Evolutionary conservation across 179 eudicot genomes (phyloP).

Genomic region (Camellia oleifera): DNA sequence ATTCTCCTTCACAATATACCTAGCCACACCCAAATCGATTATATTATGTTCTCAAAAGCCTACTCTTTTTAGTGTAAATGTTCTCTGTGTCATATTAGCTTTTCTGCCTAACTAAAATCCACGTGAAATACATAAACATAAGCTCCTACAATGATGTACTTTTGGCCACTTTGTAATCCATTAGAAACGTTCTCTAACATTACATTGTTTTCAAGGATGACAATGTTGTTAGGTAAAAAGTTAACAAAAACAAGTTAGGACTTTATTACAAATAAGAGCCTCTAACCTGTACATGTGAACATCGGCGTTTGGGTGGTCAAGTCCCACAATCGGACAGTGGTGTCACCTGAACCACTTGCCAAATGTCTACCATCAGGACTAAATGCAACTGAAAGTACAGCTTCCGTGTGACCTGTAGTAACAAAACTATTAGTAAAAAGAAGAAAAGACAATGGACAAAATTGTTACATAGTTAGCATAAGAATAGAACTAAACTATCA

Average conservation of each 20-base stretch:
- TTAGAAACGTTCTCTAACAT: neutral
- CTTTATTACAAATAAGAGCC: slow-evolving; percentile 10
- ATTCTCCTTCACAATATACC: too few species aligned
- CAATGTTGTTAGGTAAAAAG: neutral
- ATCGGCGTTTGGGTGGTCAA: slow-evolving; percentile 87
- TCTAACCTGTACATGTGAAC: slow-evolving; percentile 82
- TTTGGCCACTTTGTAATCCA: neutral
- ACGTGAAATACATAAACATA: neutral
- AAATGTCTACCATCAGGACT: slow-evolving; percentile 93
- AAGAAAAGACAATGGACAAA: neutral
- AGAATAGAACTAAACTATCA: neutral
- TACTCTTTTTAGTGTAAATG: neutral
- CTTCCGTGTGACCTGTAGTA: slow-evolving; percentile 80
- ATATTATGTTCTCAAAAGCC: neutral
- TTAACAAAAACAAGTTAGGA: neutral
- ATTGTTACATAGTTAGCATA: neutral
- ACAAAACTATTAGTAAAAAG: neutral
- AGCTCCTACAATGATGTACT: neutral
- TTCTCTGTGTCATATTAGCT: neutral
- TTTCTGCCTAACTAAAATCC: neutral
- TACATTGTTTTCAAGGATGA: neutral
- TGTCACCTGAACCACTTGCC: slow-evolving; percentile 98
- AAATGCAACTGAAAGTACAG: slow-evolving; percentile 93
- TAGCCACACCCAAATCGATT: neutral
- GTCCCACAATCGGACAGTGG: slow-evolving; percentile 96